These are phyloP conservation scores for Cenchrus americanus DNA, from an alignment of 176 grass and related monocot genomes.

Conservation along the genomic window DNA sequence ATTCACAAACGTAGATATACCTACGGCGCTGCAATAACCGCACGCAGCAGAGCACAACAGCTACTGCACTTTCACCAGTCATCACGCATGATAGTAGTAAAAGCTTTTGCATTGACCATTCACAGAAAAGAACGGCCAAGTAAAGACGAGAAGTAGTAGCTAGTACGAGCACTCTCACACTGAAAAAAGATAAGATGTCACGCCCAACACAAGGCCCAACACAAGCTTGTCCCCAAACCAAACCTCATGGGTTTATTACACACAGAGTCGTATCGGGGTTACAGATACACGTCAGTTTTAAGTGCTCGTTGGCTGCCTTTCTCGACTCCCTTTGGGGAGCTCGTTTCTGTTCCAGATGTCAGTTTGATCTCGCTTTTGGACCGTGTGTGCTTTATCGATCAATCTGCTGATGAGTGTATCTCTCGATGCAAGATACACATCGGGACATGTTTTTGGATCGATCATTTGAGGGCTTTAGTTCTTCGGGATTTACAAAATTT, in stretches of 20 bases:
- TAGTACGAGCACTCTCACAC: background rate
- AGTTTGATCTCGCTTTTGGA: slow-evolving; percentile 54
- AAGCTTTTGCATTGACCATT: slow-evolving; percentile 38
- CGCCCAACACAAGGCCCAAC: background rate
- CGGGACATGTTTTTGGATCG: background rate
- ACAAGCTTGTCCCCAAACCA: background rate
- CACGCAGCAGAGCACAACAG: background rate
- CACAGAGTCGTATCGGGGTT: slow-evolving; percentile 24
- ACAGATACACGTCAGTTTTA: slow-evolving; percentile 34
- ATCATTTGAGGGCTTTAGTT: background rate
- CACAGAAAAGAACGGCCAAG: slow-evolving; percentile 23
- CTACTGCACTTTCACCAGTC: background rate
- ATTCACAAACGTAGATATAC: background rate
- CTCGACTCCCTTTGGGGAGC: slow-evolving; percentile 45
- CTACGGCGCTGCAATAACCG: background rate
- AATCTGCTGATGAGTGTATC: slow-evolving; percentile 8
- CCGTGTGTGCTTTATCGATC: slow-evolving; percentile 37
- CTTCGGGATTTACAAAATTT: slow-evolving; percentile 1
- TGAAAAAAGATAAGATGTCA: slow-evolving; percentile 22
- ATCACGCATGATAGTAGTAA: slow-evolving; percentile 13
- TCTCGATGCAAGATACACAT: slow-evolving; percentile 26
- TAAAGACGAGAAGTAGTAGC: slow-evolving; percentile 33
- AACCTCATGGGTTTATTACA: slow-evolving; percentile 21
- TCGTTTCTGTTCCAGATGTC: slow-evolving; percentile 37
- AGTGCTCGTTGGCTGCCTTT: slow-evolving; percentile 37